Evolutionary conservation across 1,284 basidiomycete species (phyloP), one percentile per base, ranked within the genome.

Genomic region (Melampsora larici-populina): DNA sequence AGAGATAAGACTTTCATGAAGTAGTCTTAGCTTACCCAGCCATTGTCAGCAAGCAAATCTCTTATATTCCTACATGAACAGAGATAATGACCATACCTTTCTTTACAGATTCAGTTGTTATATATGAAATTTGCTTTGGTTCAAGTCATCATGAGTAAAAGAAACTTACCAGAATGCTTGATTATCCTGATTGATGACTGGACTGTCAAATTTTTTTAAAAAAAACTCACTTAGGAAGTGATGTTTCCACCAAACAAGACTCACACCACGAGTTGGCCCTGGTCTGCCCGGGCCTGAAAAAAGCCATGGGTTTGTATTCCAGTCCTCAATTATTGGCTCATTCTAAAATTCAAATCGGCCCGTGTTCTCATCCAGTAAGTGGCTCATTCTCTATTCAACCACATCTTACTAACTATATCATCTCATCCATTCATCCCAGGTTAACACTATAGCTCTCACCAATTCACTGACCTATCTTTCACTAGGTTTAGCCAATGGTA

Each of bases 61-160:
- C 33, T 9, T 3, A 9, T 58, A 11, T 46, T 40, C 6, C 29
- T 31, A 55, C n/a, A 6, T 67, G 24, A 55, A 46, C 43, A 46
- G 43, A 46, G 15, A 46, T 17, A 46, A 46, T 46, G 43, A 46
- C 43, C 43, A 13, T 46, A 15, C 90, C 93, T 70, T 36, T 31
- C 17, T 9, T 15, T 36, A 26, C 33, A 78, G 76, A 78, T 78
- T 62, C 81, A 90, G 74, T 85, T 96, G 83, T 89, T 98, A 72
- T 99, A 99, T 85, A 94, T 98, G 81, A 95, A 97, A 86, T 99
- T 99, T 84, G 97, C 97, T 70, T 94, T 97, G 91, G 88, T 88
- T 11, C 96, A 98, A n/a, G n/a, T n/a, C n/a, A n/a, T n/a, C n/a
- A n/a, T n/a, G n/a, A n/a, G n/a, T n/a, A n/a, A n/a, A n/a, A n/a